Conservation (phyloP, 257 asterid genomes). For the Rauvolfia tetraphylla region DNA sequence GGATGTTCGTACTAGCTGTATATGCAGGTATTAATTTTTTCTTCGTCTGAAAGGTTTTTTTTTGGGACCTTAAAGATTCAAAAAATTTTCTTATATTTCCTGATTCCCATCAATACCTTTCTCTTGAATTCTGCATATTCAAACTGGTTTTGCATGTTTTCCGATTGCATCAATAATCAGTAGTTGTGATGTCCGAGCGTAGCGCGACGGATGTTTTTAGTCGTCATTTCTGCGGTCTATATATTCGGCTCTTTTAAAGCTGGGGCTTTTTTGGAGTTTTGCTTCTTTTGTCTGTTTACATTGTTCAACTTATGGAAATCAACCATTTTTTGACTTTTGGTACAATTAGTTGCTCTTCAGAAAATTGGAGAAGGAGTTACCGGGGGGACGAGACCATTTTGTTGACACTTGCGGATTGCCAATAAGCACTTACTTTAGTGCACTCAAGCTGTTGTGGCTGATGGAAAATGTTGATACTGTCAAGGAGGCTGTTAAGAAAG, state of each 20-base stretch:
- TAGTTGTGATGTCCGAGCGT: neutral
- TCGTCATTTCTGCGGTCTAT: neutral
- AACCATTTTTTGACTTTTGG: constrained; percentile 8
- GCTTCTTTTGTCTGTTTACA: neutral
- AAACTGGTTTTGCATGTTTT: neutral
- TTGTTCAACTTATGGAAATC: neutral
- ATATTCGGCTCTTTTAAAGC: too few species aligned
- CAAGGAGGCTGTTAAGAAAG: constrained; percentile 55
- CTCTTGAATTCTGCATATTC: neutral
- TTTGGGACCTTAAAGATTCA: neutral
- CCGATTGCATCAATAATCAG: neutral
- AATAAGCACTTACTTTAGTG: constrained; percentile 93
- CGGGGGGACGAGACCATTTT: constrained; percentile 89
- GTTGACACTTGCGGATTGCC: constrained; percentile 70
- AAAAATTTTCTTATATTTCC: neutral
- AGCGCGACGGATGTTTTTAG: too few species aligned
- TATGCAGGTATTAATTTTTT: constrained; percentile 58
- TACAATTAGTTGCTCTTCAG: constrained; percentile 31
- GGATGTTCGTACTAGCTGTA: constrained; percentile 87
- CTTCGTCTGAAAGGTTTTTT: neutral
- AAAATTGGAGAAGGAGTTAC: constrained; percentile 70
- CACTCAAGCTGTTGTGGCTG: constrained; percentile 76
- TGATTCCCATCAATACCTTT: neutral
- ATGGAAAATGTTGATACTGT: constrained; percentile 68
- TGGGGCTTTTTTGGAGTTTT: neutral